Evolutionary conservation across 108 stramenopile species (phyloP).

Genomic region (Poteriospumella lacustris): DNA sequence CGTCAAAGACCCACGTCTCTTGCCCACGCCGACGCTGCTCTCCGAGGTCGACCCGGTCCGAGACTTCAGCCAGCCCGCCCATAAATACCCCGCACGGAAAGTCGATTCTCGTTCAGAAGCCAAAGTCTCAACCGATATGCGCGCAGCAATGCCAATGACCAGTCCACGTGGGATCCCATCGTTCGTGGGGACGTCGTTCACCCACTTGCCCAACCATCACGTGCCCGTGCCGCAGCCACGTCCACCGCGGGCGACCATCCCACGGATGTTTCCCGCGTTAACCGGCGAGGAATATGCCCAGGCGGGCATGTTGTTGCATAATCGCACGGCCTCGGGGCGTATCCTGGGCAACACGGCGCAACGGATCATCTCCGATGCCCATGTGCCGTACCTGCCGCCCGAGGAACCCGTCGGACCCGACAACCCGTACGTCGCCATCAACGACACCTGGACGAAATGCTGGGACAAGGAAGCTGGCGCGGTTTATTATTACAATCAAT

Average conservation of each 20-base stretch:
- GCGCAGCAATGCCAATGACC: neutral
- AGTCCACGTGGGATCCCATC: neutral
- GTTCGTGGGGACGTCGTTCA: neutral
- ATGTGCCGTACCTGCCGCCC: conserved; percentile 24
- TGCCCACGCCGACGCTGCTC: neutral
- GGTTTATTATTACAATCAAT: conserved; percentile 29
- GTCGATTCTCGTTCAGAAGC: neutral
- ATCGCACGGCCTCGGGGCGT: conserved; percentile 14
- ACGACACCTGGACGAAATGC: conserved; percentile 25
- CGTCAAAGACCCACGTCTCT: neutral
- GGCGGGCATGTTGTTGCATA: neutral
- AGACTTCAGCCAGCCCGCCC: neutral
- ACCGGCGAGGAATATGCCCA: too few species aligned
- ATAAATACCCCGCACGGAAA: neutral
- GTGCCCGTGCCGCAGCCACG: neutral
- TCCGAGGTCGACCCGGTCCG: neutral
- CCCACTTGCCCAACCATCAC: neutral
- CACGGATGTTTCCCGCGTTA: neutral
- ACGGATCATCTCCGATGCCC: neutral
- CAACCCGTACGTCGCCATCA: neutral
- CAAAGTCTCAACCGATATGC: neutral
- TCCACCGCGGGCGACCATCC: neutral
- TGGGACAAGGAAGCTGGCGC: conserved; percentile 36
- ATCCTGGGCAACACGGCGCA: neutral
- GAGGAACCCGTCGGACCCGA: conserved; percentile 23